These are phyloP conservation scores for Micractinium sp. DNA, from an alignment of 139 green algal genomes.

Conservation along the genomic window DNA sequence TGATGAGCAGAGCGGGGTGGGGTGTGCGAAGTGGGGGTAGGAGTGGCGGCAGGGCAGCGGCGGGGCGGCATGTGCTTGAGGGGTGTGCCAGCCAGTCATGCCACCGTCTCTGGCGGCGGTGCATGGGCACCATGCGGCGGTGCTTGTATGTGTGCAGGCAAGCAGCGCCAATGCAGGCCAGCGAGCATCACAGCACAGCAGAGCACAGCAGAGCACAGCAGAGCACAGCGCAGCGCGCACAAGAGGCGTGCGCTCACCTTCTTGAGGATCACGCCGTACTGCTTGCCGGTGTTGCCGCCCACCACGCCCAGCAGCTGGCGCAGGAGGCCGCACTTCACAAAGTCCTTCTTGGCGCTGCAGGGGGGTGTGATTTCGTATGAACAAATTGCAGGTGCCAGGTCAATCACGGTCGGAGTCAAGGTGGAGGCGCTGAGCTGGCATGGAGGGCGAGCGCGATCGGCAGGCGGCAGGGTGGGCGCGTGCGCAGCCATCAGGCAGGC, in stretches of 20 bases:
- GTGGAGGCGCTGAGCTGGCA: too few relatives aligned
- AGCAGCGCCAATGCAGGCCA: too few relatives aligned
- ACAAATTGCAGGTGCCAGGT: not conserved
- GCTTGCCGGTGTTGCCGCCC: conserved; percentile 50
- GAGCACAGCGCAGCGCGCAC: not conserved
- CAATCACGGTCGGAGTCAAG: not conserved
- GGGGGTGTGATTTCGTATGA: too few relatives aligned
- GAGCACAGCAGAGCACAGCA: not conserved
- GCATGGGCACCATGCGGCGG: too few relatives aligned
- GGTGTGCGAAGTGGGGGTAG: not conserved
- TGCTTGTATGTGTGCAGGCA: not conserved
- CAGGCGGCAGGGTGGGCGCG: too few relatives aligned
- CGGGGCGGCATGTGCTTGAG: not conserved
- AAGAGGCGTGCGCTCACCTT: conserved; percentile 34
- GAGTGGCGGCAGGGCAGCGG: not conserved
- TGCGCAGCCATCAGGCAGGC: too few relatives aligned
- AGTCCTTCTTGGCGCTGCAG: conserved; percentile 24
- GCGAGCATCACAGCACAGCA: too few relatives aligned
- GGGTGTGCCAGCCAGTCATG: too few relatives aligned
- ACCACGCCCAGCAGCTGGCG: conserved; percentile 80
- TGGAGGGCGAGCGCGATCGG: too few relatives aligned
- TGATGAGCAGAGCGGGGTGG: not conserved
- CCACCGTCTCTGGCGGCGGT: too few relatives aligned
- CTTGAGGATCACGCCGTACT: conserved; percentile 71
- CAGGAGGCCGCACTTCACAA: conserved; percentile 72